Base-by-base conservation (phyloP, 257 asterid species). In the Echium plantagineum region DNA sequence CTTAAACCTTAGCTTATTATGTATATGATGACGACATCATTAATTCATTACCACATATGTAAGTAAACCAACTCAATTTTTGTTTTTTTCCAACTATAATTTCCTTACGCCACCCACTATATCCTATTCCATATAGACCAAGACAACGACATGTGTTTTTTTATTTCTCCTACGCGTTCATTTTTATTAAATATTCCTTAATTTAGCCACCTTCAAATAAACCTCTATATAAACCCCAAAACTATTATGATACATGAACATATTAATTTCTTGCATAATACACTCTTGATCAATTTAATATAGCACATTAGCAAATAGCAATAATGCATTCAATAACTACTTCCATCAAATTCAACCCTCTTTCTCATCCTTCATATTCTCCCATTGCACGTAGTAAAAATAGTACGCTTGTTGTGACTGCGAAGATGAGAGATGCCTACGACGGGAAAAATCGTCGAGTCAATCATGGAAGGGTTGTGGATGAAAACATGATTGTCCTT, bases 401-500 rank as follows among this genome's bases (percentile, higher is more conserved):
- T 1, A 42, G 13, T 10, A 10, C 1, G 2, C 17, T 10, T 10
- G 49, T 42, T 42, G 49, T 42, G 5, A 10, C 16, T 12, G 49
- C 49, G 5, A 42, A 42, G 49, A 42, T 12, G 49, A 42, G 49
- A 42, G 49, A 42, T 5, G 49, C 49, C 49, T 42, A 42, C 49
- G 74, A 67, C 3, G 75, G 59, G 4, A 21, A 61, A 4, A 69
- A 69, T 15, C 22, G 35, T 6, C 63, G 55, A 6, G 68, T 57
- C 61, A 69, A 55, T 55, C 69, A 54, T 13, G 49, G 49, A 2
- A 42, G 49, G 59, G 70, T 64, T 0, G 80, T 76, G 3, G 86
- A 82, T n/a, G 78, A 78, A 3, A 69, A 74, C 61, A 83, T 80
- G 89, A 62, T 78, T 4, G 77, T 81, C 38, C 76, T 86, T 13